A percentile compares a stretch with the other conserved stretches of the same genome.
Evolutionary conservation across 345 rosid genomes (phyloP).

Genomic region (Citropsis articulata): DNA sequence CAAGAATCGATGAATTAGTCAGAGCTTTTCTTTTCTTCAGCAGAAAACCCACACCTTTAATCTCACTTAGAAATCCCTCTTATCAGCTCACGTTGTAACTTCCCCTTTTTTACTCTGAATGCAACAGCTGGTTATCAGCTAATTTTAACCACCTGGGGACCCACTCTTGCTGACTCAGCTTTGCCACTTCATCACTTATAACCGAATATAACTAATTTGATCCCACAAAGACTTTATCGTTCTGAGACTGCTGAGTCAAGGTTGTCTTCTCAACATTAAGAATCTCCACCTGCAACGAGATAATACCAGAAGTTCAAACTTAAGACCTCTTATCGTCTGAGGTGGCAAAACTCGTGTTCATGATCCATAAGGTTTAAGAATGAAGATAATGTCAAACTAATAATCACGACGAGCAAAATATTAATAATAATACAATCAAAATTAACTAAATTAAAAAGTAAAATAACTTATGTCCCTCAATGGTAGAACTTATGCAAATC

Average conservation of each 20-base stretch:
- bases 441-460: not conserved
- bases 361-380: not conserved
- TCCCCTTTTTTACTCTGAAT: no score
- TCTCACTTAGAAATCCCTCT: no score
- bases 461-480: not conserved
- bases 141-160: no score
- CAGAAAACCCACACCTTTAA: no score
- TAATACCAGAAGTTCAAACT: not conserved
- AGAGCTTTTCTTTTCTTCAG: no score
- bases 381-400: not conserved
- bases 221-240: conserved; percentile 71
- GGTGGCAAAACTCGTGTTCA: not conserved
- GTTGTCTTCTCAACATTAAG: conserved; percentile 75
- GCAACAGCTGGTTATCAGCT: no score
- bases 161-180: no score
- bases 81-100: no score
- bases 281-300: conserved; percentile 65
- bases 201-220: no score
- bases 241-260: conserved; percentile 65
- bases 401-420: not conserved
- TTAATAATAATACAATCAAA: not conserved
- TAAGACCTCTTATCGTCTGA: not conserved
- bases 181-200: no score
- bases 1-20: no score
- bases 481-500: not conserved